Base-by-base conservation (phyloP, 306 rosid species). In the Acmispon strigosus region DNA sequence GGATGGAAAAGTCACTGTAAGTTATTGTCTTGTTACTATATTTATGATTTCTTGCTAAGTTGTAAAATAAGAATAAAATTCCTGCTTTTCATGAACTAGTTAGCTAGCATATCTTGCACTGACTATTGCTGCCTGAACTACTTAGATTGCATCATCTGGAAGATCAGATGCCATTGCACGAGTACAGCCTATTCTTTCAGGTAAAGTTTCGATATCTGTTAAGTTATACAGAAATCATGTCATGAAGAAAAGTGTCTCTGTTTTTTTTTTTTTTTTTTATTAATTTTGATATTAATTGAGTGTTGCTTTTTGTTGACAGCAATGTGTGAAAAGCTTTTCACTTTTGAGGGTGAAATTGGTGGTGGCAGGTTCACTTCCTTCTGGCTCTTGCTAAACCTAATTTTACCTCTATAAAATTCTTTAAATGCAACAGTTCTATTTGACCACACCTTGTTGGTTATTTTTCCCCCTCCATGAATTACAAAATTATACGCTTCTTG, bases 331-430 rank as follows among this genome's bases (percentile, higher is more conserved):
- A 90, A 86, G 70, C 91, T 90, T 60, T 88, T 79, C 73, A 70
- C 82, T 81, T 92, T 88, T 81, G 96, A 86, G 86, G 96, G 96
- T 54, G 88, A 86, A 84, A 82, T 90, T 82, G 98, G 92, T 73
- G 88, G 90, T 70, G 87, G 89, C 86, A 92, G 98, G 98, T 92
- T 55, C 80, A 39, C 48, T 74, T 79, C 76, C 18, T 71, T 85
- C 70, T 74, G 66, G 67, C 75, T 76, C 75, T 14, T 52, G 48
- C 58, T 37, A 73, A 75, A 24, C 42, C 27, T 52, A 64, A 39
- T 77, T 58, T 76, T 12, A 14, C 36, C 73, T 64, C 63, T 57
- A 43, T 50, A 12, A 27, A 49, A 20, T 48, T 64, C 45, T 66
- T 71, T 52, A 66, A 70, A 45, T 50, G 24, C 47, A 16, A 27